A percentile compares a stretch with the other conserved stretches of the same genome.
These are phyloP conservation scores for Pleurotus cornucopiae DNA, from an alignment of 768 basidiomycete species.

Conservation along the genomic window DNA sequence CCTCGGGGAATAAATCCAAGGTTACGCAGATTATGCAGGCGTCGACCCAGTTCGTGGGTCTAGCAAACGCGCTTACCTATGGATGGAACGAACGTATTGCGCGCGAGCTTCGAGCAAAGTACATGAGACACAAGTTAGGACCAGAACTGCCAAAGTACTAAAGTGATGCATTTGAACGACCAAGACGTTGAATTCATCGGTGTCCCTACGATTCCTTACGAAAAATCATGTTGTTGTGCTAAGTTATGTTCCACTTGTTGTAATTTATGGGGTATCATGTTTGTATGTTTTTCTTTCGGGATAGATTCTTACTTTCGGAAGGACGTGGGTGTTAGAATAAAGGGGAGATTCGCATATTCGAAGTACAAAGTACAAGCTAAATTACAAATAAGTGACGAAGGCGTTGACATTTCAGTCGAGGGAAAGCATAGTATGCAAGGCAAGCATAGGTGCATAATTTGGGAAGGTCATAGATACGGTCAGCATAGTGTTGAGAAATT, in stretches of 20 bases:
- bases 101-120: conserved; percentile 3
- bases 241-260: too few relatives aligned
- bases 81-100: conserved; percentile 14
- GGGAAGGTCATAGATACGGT: not conserved
- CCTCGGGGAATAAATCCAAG: conserved; percentile 8
- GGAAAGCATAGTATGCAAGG: not conserved
- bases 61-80: conserved; percentile 13
- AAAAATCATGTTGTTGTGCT: too few relatives aligned
- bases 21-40: conserved; percentile 11
- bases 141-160: too few relatives aligned
- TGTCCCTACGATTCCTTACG: too few relatives aligned
- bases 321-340: too few relatives aligned
- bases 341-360: not conserved
- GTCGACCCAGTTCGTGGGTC: conserved; percentile 11
- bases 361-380: not conserved
- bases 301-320: too few relatives aligned
- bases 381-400: not conserved
- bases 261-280: too few relatives aligned
- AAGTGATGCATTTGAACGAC: too few relatives aligned
- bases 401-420: too few relatives aligned
- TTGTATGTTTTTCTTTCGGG: too few relatives aligned
- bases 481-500: not conserved
- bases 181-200: too few relatives aligned
- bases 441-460: not conserved
- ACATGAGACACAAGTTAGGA: not conserved